These are phyloP conservation scores for Cladophialophora carrionii DNA, from an alignment of 2,329 filamentous ascomycete species.

Conservation along the genomic window DNA sequence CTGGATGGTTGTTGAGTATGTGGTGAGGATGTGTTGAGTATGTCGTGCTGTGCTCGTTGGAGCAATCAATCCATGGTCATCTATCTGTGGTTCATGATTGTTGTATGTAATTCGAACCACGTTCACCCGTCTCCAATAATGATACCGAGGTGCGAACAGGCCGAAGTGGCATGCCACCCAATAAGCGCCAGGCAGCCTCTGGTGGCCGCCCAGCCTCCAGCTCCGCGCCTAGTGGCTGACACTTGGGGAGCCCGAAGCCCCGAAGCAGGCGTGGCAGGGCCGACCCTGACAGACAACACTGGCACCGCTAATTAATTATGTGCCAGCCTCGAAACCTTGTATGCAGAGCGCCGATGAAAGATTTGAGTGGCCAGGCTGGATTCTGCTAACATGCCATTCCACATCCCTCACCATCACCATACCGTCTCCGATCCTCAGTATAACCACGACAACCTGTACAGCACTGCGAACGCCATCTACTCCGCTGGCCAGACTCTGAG, in stretches of 20 bases:
- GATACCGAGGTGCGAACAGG: constrained; percentile 2
- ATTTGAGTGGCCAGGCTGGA: constrained; percentile 1
- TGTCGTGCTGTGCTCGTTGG: not conserved
- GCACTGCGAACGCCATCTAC: constrained; percentile 46
- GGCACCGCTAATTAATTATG: not conserved
- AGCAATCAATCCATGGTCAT: not conserved
- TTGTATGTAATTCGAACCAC: not conserved
- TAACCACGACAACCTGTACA: constrained; percentile 36
- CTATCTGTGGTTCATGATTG: not conserved
- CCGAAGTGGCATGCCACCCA: not conserved
- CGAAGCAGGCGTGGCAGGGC: constrained; percentile 2
- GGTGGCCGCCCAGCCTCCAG: not conserved
- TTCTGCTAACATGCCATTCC: constrained; percentile 35
- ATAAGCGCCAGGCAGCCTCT: not conserved
- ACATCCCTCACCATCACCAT: constrained; percentile 36
- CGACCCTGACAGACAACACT: constrained; percentile 5
- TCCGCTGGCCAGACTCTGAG: constrained; percentile 53
- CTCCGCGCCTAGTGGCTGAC: constrained; percentile 20
- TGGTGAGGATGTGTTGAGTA: not conserved
- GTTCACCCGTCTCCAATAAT: not conserved
- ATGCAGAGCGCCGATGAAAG: constrained; percentile 7
- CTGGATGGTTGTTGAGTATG: not conserved
- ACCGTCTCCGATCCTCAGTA: constrained; percentile 31
- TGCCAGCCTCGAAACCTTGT: constrained; percentile 6
- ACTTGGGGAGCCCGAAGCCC: not conserved